Evolutionary conservation across 2,329 filamentous ascomycete genomes (phyloP).

Genomic region (Amylocarpus encephaloides): DNA sequence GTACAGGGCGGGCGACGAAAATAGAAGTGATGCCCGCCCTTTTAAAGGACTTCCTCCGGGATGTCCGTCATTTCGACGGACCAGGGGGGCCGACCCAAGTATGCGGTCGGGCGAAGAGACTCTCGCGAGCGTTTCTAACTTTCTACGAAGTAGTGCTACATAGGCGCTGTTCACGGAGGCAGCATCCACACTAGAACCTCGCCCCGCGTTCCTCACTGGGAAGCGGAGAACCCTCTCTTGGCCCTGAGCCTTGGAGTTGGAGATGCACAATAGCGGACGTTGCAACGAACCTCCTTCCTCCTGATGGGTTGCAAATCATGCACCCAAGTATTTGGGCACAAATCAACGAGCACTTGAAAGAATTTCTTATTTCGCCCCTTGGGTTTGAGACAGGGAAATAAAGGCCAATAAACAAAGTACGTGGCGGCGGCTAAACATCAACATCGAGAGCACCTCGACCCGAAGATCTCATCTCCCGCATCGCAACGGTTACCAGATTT

Average conservation of each 20-base stretch:
- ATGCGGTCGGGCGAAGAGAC: not conserved
- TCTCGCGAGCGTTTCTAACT: not conserved
- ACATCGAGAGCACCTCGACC: not conserved
- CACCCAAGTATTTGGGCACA: too few relatives aligned
- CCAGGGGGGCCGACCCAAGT: not conserved
- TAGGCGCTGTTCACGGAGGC: not conserved
- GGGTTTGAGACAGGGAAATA: not conserved
- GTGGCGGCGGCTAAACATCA: not conserved
- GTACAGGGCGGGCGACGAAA: too few relatives aligned
- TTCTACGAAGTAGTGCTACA: not conserved
- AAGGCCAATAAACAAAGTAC: not conserved
- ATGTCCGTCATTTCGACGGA: not conserved
- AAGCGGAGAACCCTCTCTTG: too few relatives aligned
- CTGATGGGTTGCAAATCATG: too few relatives aligned
- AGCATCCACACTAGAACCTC: too few relatives aligned
- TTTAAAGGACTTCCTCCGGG: not conserved
- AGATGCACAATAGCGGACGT: too few relatives aligned
- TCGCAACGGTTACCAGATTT: not conserved
- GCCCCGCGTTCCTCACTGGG: too few relatives aligned
- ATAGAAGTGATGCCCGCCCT: not conserved
- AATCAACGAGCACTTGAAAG: too few relatives aligned
- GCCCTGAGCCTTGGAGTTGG: too few relatives aligned
- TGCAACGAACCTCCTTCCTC: too few relatives aligned
- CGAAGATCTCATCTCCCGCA: too few relatives aligned
- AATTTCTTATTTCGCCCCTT: too few relatives aligned